phyloP scores from a whole-genome alignment of 2,329 filamentous ascomycete genomes.

The Botrytis aclada region DNA sequence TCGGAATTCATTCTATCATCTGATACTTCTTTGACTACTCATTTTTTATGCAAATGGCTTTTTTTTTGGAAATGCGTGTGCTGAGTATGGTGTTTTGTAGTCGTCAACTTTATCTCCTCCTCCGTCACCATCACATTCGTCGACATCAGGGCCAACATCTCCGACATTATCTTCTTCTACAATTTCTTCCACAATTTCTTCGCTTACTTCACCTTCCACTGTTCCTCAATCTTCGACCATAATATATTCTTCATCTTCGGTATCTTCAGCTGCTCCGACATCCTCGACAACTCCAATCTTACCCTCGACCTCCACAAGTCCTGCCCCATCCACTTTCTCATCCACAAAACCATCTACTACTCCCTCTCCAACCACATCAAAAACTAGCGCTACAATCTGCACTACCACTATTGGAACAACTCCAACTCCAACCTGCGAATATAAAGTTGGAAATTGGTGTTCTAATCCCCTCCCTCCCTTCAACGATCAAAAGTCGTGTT shows the following conservation, averaged over 20 bases:
- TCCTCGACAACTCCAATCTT: neutral
- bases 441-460: conserved; percentile 54
- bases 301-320: neutral
- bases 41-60: neutral
- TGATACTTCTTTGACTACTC: neutral
- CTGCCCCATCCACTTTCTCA: no score
- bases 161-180: conserved; percentile 14
- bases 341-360: conserved; percentile 16
- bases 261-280: neutral
- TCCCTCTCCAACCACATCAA: conserved; percentile 25
- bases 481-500: conserved; percentile 44
- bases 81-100: neutral
- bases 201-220: neutral
- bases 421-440: conserved; percentile 50
- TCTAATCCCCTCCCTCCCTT: conserved; percentile 49
- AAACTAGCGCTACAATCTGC: conserved; percentile 41
- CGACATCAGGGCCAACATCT: conserved; percentile 3
- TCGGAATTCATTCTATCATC: neutral
- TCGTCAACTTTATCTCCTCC: neutral
- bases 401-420: conserved; percentile 43
- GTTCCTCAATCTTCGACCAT: conserved; percentile 5
- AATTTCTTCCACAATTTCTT: neutral
- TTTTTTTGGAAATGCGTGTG: neutral
- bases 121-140: neutral
- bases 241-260: conserved; percentile 4